Base-by-base conservation (phyloP, 2,329 filamentous ascomycete genomes). In the Aurifilum marmelostoma region DNA sequence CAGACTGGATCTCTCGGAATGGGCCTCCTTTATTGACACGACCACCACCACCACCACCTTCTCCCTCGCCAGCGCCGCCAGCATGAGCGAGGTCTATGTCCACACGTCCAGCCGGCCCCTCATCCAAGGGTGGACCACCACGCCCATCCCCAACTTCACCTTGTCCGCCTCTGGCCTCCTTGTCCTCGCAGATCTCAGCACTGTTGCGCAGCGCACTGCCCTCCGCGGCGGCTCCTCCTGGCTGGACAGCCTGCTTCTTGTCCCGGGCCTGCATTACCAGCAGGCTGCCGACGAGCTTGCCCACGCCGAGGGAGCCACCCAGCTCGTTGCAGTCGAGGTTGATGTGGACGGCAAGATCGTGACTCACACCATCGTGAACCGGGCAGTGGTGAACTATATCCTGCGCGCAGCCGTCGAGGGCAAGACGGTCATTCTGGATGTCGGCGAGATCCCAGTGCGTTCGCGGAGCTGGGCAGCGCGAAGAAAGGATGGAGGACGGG, bases 241-340 rank as follows among this genome's bases (percentile, higher is more conserved):
- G 80, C 78, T 88, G 0, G 88, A 90, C 75, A 79, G 79, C 9
- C 79, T 90, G 14, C 79, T 89, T 16, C 80, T 90, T 2, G 87
- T 85, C 1, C 88, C 88, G 0, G 88, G 88, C 0, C 74, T 90
- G 64, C 88, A 90, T 76, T 85, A 85, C 72, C 87, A 90, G 73
- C 86, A 89, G 73, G 81, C 83, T 4, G 87, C 86, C 12, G 81
- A 86, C 16, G 80, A 82, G 0, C 77, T 89, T 21, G 80, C 80
- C 69, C 77, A 80, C 2, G 81, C 83, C 67, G 78, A 77, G 47
- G 80, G 80, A 27, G 77, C 79, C 18, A 79, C 78, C 4, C 80
- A 75, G 80, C 6, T 82, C 80, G 77, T 82, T 75, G 69, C 82
- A 75, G 69, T 79, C 59, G 80, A 81, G 73, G 72, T 74, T 50